Evolutionary conservation across 306 rosid genomes (phyloP).

Genomic region (Begonia fuchsioides): DNA sequence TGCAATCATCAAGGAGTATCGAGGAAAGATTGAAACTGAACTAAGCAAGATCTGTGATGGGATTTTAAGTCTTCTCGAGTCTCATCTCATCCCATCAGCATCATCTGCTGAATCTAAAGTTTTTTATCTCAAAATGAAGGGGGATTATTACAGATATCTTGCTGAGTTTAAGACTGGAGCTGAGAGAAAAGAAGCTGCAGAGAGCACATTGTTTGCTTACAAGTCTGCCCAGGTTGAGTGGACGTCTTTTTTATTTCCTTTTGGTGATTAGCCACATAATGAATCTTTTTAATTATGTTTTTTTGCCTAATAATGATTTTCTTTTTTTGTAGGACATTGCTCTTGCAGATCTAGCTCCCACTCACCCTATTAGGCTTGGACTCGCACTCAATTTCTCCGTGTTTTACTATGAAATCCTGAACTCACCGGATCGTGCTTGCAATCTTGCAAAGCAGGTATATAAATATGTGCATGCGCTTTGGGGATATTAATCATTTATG

Average conservation of each 20-base stretch:
- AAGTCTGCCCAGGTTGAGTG: conserved; percentile 76
- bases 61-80: too few species aligned
- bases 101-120: conserved; percentile 66
- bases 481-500: too few species aligned
- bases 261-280: background rate
- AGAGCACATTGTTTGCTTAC: too few species aligned
- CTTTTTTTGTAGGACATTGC: too few species aligned
- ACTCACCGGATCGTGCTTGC: too few species aligned
- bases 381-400: conserved; percentile 97
- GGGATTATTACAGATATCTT: conserved; percentile 88
- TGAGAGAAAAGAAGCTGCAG: too few species aligned
- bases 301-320: too few species aligned
- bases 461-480: too few species aligned
- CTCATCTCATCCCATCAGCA: conserved; percentile 80
- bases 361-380: conserved; percentile 93
- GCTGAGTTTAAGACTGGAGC: too few species aligned
- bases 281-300: too few species aligned
- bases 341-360: conserved; percentile 69
- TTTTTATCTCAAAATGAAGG: conserved; percentile 88
- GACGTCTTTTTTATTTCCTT: background rate
- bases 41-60: conserved; percentile 96
- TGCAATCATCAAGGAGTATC: conserved; percentile 59
- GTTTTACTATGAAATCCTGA: conserved; percentile 90
- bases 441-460: conserved; percentile 82
- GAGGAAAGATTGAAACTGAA: conserved; percentile 69